Percentiles rank a stretch among this genome's conserved stretches.
phyloP scores from a whole-genome alignment of 1,284 basidiomycete species.

The Vanrija pseudolonga region DNA sequence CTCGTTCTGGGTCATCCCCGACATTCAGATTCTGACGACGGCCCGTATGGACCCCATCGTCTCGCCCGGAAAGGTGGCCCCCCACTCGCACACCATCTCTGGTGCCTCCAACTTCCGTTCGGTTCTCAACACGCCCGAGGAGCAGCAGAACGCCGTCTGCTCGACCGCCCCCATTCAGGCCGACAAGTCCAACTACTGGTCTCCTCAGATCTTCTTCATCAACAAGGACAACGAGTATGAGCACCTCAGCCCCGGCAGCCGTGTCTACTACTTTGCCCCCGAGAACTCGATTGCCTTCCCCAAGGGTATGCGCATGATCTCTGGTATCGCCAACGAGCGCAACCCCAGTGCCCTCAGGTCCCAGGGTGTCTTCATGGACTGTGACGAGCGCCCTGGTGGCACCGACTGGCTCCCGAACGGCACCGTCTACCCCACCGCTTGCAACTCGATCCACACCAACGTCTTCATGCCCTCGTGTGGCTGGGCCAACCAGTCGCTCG shows the following conservation, averaged over 20 bases:
- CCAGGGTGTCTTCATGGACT: background rate
- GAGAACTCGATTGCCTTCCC: constrained; percentile 41
- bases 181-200: constrained; percentile 52
- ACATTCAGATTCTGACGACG: constrained; percentile 3
- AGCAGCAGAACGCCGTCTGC: constrained; percentile 31
- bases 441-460: constrained; percentile 1
- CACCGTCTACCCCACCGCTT: background rate
- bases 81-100: constrained; percentile 47
- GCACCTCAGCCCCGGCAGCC: constrained; percentile 22
- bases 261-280: constrained; percentile 40
- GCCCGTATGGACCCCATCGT: constrained; percentile 47
- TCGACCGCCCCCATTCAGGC: constrained; percentile 29
- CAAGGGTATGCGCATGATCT: constrained; percentile 50
- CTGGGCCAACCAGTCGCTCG: constrained; percentile 45
- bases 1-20: background rate
- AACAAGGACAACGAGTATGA: constrained; percentile 1
- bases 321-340: constrained; percentile 39
- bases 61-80: constrained; percentile 32
- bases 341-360: background rate
- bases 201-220: constrained; percentile 50
- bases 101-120: constrained; percentile 41
- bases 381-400: background rate
- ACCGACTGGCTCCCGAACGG: background rate
- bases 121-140: constrained; percentile 19
- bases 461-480: constrained; percentile 50